These are phyloP conservation scores for Serendipita sp. DNA, from an alignment of 768 basidiomycete species.

Conservation along the genomic window DNA sequence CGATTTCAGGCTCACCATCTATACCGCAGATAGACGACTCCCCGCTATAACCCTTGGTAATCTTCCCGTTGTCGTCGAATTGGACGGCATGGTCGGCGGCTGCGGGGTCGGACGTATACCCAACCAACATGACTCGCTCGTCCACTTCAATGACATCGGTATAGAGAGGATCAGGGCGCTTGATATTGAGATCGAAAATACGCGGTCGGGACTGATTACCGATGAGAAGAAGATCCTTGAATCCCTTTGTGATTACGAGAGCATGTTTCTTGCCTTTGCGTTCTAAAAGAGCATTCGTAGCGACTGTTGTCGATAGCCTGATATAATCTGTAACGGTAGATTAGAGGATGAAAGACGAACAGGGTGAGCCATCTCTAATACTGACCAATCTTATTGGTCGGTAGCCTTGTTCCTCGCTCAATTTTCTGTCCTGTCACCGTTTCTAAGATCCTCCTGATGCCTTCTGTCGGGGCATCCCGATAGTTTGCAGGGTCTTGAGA, in stretches of 20 bases:
- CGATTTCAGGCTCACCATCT: constrained; percentile 31
- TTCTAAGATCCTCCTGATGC: constrained; percentile 76
- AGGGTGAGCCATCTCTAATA: background rate
- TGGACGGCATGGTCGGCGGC: constrained; percentile 59
- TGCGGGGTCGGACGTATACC: constrained; percentile 79
- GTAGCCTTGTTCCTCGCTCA: constrained; percentile 45
- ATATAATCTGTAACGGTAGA: constrained; percentile 53
- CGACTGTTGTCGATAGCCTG: constrained; percentile 83
- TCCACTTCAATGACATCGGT: constrained; percentile 61
- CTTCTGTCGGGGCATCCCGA: constrained; percentile 85
- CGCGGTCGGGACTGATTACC: constrained; percentile 89
- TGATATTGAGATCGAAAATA: constrained; percentile 90
- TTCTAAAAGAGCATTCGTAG: constrained; percentile 89
- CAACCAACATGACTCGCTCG: constrained; percentile 87
- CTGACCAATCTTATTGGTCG: constrained; percentile 69
- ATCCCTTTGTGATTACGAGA: constrained; percentile 78
- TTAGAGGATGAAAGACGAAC: background rate
- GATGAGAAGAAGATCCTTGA: constrained; percentile 81
- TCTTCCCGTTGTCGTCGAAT: constrained; percentile 57
- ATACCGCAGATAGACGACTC: constrained; percentile 58
- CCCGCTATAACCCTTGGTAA: constrained; percentile 47
- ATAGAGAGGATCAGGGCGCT: constrained; percentile 61
- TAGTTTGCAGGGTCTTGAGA: constrained; percentile 84
- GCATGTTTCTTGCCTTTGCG: constrained; percentile 89
- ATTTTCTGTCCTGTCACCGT: constrained; percentile 52